Percentiles rank a stretch among this genome's conserved stretches.
These are phyloP conservation scores for Trypanosoma theileri DNA, from an alignment of 208 protist genomes.

Conservation along the genomic window DNA sequence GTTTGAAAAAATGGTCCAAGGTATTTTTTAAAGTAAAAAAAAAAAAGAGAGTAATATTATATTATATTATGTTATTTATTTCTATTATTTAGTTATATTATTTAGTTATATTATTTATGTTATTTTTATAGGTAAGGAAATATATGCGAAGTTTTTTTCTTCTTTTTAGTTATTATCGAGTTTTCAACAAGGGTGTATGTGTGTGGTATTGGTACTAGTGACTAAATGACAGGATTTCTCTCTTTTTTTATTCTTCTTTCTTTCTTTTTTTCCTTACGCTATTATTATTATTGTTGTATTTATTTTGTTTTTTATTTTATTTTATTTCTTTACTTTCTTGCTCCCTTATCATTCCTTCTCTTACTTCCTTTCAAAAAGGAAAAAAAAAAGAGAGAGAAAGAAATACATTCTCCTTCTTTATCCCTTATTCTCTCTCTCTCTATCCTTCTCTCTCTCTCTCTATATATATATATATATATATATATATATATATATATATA, in stretches of 20 bases:
- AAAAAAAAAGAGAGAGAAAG: not conserved
- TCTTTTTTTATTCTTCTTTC: not conserved
- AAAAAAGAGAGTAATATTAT: not conserved
- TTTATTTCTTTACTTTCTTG: not conserved
- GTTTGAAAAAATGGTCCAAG: slow-evolving; percentile 32
- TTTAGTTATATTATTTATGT: not conserved
- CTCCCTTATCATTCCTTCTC: not conserved
- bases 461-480: too few species aligned
- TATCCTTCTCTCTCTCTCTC: too few species aligned
- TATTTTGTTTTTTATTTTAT: not conserved
- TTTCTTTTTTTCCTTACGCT: not conserved
- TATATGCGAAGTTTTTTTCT: not conserved
- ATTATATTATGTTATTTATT: not conserved
- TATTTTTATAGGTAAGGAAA: too few species aligned
- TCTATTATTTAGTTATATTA: not conserved
- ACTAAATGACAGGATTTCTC: not conserved
- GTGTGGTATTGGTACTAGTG: too few species aligned
- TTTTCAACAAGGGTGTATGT: too few species aligned
- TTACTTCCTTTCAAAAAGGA: not conserved
- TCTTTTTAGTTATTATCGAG: not conserved
- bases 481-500: too few species aligned
- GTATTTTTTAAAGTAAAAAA: slow-evolving; percentile 16
- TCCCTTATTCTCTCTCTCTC: not conserved
- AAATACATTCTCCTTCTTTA: not conserved
- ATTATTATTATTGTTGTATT: not conserved